phyloP scores from a whole-genome alignment of 805 yeast species.

The Suhomyces vadensis region DNA sequence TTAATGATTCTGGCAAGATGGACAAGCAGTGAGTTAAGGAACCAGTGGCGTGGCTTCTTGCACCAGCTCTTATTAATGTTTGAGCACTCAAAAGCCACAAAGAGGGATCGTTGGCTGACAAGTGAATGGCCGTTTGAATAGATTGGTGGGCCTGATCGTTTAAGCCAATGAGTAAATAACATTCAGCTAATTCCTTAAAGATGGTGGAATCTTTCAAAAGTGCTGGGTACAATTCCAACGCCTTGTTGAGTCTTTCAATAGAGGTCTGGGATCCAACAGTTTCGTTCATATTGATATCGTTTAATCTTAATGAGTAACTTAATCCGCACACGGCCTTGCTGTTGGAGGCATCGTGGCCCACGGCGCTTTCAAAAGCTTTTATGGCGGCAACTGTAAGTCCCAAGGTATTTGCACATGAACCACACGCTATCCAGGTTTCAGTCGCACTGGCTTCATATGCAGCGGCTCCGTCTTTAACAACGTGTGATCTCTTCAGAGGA shows the following conservation, averaged over 20 bases:
- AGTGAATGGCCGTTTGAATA: slow-evolving; percentile 42
- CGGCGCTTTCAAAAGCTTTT: slow-evolving; percentile 44
- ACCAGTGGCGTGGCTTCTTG: slow-evolving; percentile 47
- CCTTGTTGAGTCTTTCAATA: slow-evolving; percentile 40
- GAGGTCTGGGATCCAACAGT: slow-evolving; percentile 42
- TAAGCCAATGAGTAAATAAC: slow-evolving; percentile 48
- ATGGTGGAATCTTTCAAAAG: slow-evolving; percentile 40
- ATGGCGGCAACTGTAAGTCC: slow-evolving; percentile 44
- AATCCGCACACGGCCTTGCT: slow-evolving; percentile 45
- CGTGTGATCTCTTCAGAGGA: slow-evolving; percentile 10
- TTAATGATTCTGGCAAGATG: slow-evolving; percentile 37
- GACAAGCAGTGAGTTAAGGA: slow-evolving; percentile 47
- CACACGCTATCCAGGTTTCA: slow-evolving; percentile 50
- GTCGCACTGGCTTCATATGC: slow-evolving; percentile 27
- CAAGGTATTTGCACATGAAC: slow-evolving; percentile 45
- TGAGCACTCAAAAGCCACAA: slow-evolving; percentile 53
- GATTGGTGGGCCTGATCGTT: slow-evolving; percentile 54
- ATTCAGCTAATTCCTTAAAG: slow-evolving; percentile 53
- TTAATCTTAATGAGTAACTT: slow-evolving; percentile 39
- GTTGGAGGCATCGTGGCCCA: slow-evolving; percentile 43
- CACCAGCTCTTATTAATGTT: slow-evolving; percentile 44
- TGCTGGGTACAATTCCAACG: slow-evolving; percentile 38
- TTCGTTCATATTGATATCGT: slow-evolving; percentile 39
- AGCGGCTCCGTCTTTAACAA: slow-evolving; percentile 9
- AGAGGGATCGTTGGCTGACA: slow-evolving; percentile 43